A percentile compares a stretch with the other conserved stretches of the same genome.
These are phyloP conservation scores for Podaxis rugospora DNA, from an alignment of 768 basidiomycete genomes.

Conservation along the genomic window DNA sequence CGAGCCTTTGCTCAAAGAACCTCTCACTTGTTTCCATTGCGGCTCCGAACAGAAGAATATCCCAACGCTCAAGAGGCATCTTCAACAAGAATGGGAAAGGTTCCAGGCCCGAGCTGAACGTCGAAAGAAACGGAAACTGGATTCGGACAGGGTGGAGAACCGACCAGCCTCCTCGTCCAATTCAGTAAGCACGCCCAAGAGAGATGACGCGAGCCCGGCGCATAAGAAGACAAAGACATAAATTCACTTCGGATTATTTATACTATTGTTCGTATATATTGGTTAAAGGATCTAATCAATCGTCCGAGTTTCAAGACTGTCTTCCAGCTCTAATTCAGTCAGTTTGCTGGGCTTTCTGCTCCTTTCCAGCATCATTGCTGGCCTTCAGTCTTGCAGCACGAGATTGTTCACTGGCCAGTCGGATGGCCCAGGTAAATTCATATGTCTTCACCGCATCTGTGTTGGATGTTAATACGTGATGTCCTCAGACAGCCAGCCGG, in stretches of 20 bases:
- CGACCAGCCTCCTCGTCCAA: conserved; percentile 53
- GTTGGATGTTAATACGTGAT: not conserved
- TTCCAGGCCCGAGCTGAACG: conserved; percentile 65
- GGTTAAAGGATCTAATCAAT: not conserved
- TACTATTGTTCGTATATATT: not conserved
- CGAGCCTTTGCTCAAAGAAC: conserved; percentile 63
- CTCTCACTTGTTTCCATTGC: conserved; percentile 71
- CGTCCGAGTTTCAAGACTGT: not conserved
- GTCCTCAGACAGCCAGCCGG: not conserved
- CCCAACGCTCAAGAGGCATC: conserved; percentile 68
- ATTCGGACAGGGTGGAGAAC: conserved; percentile 63
- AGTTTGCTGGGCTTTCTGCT: conserved; percentile 15
- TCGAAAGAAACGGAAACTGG: conserved; percentile 69
- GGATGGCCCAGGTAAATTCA: conserved; percentile 92
- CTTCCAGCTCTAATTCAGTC: not conserved
- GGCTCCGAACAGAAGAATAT: conserved; percentile 60
- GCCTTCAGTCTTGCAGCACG: conserved; percentile 42
- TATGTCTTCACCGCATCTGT: conserved; percentile 85
- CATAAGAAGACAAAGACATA: conserved; percentile 28
- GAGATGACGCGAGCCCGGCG: conserved; percentile 20
- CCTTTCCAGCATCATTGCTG: conserved; percentile 24
- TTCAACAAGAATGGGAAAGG: conserved; percentile 68
- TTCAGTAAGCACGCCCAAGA: conserved; percentile 40
- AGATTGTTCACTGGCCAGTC: conserved; percentile 69
- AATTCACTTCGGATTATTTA: conserved; percentile 15